Base-by-base conservation (phyloP, 2,329 filamentous ascomycete species). In the Aspergillus phoenicis region DNA sequence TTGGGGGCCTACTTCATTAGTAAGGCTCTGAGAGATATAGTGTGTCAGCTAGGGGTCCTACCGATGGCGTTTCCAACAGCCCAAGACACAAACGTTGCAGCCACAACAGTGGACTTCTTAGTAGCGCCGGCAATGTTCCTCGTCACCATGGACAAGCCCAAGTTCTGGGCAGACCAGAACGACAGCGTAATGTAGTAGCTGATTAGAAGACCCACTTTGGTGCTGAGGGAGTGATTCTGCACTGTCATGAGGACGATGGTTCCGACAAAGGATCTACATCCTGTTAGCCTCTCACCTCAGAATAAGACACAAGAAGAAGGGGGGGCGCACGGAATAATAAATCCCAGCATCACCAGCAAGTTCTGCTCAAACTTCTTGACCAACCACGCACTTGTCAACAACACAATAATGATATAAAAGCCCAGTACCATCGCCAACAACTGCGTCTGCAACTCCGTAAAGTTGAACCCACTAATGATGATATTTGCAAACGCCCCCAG, bases 101-200 rank as follows among this genome's bases (percentile, higher is more conserved):
- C 87, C 3, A 91, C 84, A 6, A 85, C 86, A 8, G 88, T 83
- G 0, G 84, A 83, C 73, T 91, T 91, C 77, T 92, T 92, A 1
- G 89, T 91, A 67, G 90, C 87, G 0, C 89, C 89, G 26, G 86
- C 89, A 8, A 91, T 80, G 69, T 91, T 91, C 15, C 88, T 83
- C 0, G 85, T 86, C 59, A 91, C 82, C 80, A 91, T 83, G 13
- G 87, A 88, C 67, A 91, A 82, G 7, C 84, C 80, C 11, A 91
- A 78, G 1, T 87, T 89, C 68, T 89, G 85, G 0, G 88, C 89
- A 0, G 89, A 87, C 89, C 89, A 92, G 83, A 93, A 93, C 5
- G 87, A 91, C 17, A 91, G 82, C 0, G 87, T 88, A 63, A 92
- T 88, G 77, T 92, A 93, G 80, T 92, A 93, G 69, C 83, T 85